These are phyloP conservation scores for Xylaria sp. DNA, from an alignment of 2,329 filamentous ascomycete species.

Conservation along the genomic window DNA sequence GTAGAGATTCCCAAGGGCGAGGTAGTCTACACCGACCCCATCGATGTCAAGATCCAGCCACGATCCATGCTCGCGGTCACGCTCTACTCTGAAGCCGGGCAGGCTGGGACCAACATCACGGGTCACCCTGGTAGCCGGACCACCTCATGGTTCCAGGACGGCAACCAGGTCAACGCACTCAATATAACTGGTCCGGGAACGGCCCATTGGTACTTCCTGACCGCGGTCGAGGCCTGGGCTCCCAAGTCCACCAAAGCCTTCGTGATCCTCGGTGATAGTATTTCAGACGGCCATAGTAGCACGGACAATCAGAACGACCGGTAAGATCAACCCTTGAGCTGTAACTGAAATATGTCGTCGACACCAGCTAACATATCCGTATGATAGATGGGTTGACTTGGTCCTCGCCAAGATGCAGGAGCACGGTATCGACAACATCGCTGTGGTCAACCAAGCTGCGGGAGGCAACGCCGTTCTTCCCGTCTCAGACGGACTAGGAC, in stretches of 20 bases:
- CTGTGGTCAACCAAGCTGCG: constrained; percentile 60
- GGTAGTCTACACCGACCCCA: constrained; percentile 55
- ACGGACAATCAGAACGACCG: constrained; percentile 55
- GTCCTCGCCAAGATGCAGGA: constrained; percentile 48
- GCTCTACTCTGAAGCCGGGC: constrained; percentile 53
- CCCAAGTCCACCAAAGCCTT: constrained; percentile 41
- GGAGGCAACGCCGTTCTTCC: constrained; percentile 61
- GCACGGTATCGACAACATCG: constrained; percentile 44
- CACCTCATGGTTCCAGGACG: constrained; percentile 53
- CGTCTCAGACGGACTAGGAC: constrained; percentile 53
- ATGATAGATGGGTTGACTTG: constrained; percentile 50
- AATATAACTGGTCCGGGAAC: constrained; percentile 40
- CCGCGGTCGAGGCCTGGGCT: constrained; percentile 52
- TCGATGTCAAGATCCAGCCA: constrained; percentile 48
- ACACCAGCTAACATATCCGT: constrained; percentile 6
- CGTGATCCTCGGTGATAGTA: constrained; percentile 58
- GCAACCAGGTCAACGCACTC: constrained; percentile 48
- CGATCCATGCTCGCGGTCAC: constrained; percentile 52
- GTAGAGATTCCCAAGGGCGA: constrained; percentile 52
- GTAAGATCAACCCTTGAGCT: constrained; percentile 20
- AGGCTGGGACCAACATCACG: constrained; percentile 53
- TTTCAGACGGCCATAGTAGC: constrained; percentile 62
- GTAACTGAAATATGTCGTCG: neutral
- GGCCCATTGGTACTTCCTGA: constrained; percentile 54
- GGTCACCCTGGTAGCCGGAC: constrained; percentile 61